Base-by-base conservation (phyloP, 192 early-diverging fungal genomes). In the Cladochytrium replicatum region DNA sequence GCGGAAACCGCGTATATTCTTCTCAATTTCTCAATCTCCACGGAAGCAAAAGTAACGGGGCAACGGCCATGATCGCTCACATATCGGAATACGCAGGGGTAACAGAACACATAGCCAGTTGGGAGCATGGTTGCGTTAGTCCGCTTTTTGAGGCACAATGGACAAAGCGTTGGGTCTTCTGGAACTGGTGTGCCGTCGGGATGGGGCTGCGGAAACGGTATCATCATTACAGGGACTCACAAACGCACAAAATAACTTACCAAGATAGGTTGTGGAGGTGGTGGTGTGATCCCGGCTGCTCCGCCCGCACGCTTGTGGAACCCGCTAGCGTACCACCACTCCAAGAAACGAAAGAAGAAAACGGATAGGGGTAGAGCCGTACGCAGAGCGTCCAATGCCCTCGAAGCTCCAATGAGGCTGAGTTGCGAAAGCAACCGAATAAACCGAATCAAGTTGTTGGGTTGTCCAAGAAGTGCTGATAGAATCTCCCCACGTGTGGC, bases 261-360 rank as follows among this genome's bases (percentile, higher is more conserved):
- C 62, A 69, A 66, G 7, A 85, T 61, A 23, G 76, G 72, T 50
- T 74, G 72, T 2, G 92, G 91, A 9, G 91, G 84, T 32, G 84
- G 74, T 4, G 91, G 82, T 17, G 74, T 60, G 3, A 74, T 77
- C 52, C 50, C 61, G 52, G 24, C 57, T 63, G 6, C 58, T n/a
- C n/a, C 64, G 3, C 54, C 52, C 3, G 64, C 62, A 3, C 74
- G 64, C 6, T 77, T 73, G 57, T 83, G 75, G 45, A 84, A 89
- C 49, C 89, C 88, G 8, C 83, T 84, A 24, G 81, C 71, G 59
- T 91, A 88, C 91, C 91, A 97, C 93, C 93, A 97, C 64, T 94
- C 93, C 47, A 92, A 58, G 58, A 97, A 97, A 47, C 84, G 84
- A 68, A 84, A 93, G 59, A 89, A 85, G 67, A 97, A 92, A 15